A percentile compares a stretch with the other conserved stretches of the same genome.
phyloP scores from a whole-genome alignment of 306 rosid species.

The Macrotyloma uniflorum region DNA sequence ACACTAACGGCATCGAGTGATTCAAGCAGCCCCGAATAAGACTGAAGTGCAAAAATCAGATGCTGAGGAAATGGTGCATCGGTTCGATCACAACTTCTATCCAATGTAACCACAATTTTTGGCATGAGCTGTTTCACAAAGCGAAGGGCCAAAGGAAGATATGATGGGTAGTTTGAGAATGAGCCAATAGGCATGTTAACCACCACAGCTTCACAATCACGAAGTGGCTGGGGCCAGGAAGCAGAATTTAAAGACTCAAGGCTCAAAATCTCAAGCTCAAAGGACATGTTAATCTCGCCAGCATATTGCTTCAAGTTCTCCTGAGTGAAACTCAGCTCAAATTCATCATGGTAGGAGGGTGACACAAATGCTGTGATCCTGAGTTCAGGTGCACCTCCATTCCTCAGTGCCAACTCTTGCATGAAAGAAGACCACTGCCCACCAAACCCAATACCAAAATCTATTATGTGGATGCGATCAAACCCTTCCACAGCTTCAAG shows the following conservation, averaged over 20 bases:
- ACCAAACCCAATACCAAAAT: slow-evolving; percentile 90
- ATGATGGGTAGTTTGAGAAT: slow-evolving; percentile 51
- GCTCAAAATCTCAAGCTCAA: slow-evolving; percentile 66
- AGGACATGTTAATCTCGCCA: slow-evolving; percentile 62
- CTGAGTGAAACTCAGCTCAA: slow-evolving; percentile 78
- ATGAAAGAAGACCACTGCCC: slow-evolving; percentile 93
- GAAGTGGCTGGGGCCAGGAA: slow-evolving; percentile 67
- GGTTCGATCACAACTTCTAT: slow-evolving; percentile 63
- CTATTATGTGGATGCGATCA: slow-evolving; percentile 67
- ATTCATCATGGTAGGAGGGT: slow-evolving; percentile 56
- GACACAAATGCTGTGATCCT: slow-evolving; percentile 81
- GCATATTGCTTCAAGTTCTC: slow-evolving; percentile 82
- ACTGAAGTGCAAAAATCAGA: slow-evolving; percentile 56
- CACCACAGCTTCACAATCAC: slow-evolving; percentile 66
- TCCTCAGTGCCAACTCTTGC: slow-evolving; percentile 81
- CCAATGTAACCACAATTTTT: slow-evolving; percentile 71
- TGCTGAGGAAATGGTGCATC: slow-evolving; percentile 70
- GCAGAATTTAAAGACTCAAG: slow-evolving; percentile 62
- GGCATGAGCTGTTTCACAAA: slow-evolving; percentile 80
- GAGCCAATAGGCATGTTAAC: slow-evolving; percentile 72
- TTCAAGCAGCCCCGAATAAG: slow-evolving; percentile 64
- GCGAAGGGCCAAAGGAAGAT: slow-evolving; percentile 62
- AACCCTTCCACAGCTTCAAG: slow-evolving; percentile 81
- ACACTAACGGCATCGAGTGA: slow-evolving; percentile 77
- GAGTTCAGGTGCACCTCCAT: slow-evolving; percentile 59